phyloP scores from a whole-genome alignment of 2,329 filamentous ascomycete genomes.

The Fusarium sp. region DNA sequence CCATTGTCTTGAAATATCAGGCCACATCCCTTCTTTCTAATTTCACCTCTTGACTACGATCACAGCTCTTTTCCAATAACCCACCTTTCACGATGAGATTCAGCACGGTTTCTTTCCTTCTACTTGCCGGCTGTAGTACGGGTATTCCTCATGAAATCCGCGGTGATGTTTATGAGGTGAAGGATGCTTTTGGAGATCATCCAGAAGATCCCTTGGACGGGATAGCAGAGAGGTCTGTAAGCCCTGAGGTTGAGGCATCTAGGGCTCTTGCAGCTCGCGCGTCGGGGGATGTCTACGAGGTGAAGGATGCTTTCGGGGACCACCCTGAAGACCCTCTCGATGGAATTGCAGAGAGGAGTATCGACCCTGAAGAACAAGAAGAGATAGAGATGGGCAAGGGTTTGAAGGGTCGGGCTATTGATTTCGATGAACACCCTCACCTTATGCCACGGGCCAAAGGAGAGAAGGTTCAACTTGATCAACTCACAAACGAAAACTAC shows the following conservation, averaged over 20 bases:
- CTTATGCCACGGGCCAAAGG: conserved; percentile 11
- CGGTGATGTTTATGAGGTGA: conserved; percentile 13
- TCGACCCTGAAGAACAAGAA: conserved; percentile 8
- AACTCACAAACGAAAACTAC: conserved; percentile 52
- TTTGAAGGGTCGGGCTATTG: conserved; percentile 1
- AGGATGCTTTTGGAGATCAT: neutral
- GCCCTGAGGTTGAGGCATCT: neutral
- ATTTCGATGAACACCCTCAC: conserved; percentile 16
- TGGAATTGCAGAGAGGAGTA: neutral
- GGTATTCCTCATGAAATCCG: conserved; percentile 23
- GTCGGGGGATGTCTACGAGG: neutral
- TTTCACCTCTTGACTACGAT: neutral
- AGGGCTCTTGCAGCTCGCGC: neutral
- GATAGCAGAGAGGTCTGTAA: neutral
- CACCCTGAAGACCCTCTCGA: conserved; percentile 8
- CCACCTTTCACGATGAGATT: conserved; percentile 30
- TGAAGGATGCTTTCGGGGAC: neutral
- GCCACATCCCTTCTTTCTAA: neutral
- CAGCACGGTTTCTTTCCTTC: conserved; percentile 36
- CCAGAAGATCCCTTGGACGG: neutral
- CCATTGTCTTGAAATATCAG: conserved; percentile 36
- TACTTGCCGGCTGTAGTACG: conserved; percentile 30
- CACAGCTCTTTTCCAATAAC: neutral
- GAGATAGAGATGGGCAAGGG: conserved; percentile 1
- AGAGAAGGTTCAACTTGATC: conserved; percentile 46